phyloP scores from a whole-genome alignment of 2,329 filamentous ascomycete genomes.

The Ophiosphaerella narmari region DNA sequence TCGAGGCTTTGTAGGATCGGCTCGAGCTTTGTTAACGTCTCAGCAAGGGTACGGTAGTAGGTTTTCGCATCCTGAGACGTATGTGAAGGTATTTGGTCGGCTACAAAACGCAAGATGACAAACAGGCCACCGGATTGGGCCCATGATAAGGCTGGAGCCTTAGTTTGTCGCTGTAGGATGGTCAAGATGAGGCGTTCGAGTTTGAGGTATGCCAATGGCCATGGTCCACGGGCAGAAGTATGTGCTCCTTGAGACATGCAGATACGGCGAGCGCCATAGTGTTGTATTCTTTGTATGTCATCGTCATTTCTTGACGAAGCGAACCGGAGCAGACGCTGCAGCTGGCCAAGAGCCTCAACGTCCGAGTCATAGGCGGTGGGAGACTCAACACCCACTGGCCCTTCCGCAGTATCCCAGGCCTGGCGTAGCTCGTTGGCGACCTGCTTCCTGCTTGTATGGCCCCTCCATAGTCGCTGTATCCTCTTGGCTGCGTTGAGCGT shows the following conservation, averaged over 20 bases:
- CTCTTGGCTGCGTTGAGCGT: constrained; percentile 72
- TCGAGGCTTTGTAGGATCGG: constrained; percentile 5
- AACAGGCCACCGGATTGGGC: constrained; percentile 20
- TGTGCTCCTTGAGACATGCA: constrained; percentile 30
- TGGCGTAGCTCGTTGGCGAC: constrained; percentile 60
- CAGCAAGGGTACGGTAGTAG: constrained; percentile 41
- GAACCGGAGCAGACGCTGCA: constrained; percentile 53
- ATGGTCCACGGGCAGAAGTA: constrained; percentile 34
- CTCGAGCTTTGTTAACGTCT: constrained; percentile 21
- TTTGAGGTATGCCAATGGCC: constrained; percentile 49
- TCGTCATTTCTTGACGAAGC: constrained; percentile 42
- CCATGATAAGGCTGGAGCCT: constrained; percentile 9
- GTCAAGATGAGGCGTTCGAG: constrained; percentile 47
- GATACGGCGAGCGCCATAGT: constrained; percentile 48
- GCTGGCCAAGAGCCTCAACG: constrained; percentile 46
- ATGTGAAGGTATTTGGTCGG: constrained; percentile 38
- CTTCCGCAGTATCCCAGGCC: constrained; percentile 39
- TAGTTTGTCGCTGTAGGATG: constrained; percentile 33
- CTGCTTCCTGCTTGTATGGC: constrained; percentile 65
- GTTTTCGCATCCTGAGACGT: constrained; percentile 37
- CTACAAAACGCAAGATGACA: constrained; percentile 33
- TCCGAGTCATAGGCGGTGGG: constrained; percentile 42
- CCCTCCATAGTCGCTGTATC: constrained; percentile 84
- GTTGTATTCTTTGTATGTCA: constrained; percentile 48
- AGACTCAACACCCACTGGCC: constrained; percentile 5